Base-by-base conservation (phyloP, 192 early-diverging fungal species). In the Paraglomus brasilianum region DNA sequence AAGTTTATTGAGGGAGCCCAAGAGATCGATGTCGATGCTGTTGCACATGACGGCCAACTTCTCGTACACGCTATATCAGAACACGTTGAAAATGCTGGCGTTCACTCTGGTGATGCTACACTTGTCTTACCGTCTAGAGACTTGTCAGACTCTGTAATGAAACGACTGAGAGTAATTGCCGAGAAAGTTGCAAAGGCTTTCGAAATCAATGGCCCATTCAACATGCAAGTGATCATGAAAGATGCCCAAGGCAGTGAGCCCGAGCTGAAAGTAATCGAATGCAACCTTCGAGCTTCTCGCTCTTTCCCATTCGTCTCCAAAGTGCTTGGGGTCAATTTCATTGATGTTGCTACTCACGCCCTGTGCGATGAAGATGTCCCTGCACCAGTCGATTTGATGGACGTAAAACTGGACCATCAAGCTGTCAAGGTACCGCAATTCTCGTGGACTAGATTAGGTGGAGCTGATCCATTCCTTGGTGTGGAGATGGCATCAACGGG, bases 401-500 rank as follows among this genome's bases (percentile, higher is more conserved):
- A 74, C 30, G 82, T 80, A 64, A 57, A 77, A 15, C 85, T 87
- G 67, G 77, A 78, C 36, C 96, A 92, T 84, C 88, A 91, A 14
- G 93, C 91, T 6, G 86, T 97, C 73, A 98, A 98, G 82, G 93
- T 92, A 39, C 95, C 95, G 36, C 91, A 97, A 72, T 98, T 98
- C 86, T 89, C 87, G 46, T 98, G 93, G 92, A 97, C 93, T 48
- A 93, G 97, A 44, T 81, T 98, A 40, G 88, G 85, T 4, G 95
- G 97, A 46, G 97, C 97, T 17, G 97, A 98, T 72, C 95, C 96
- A 44, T 88, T 95, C 81, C 83, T 98, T 42, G 94, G 94, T 62
- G 97, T 98, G 58, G 97, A 98, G 80, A 98, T 98, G 97, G 90
- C 95, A 21, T 94, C 92, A 13, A 98, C 96, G 4, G 96, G 96